Evolutionary conservation across 768 basidiomycete genomes (phyloP), one percentile per base, ranked within the genome.

Genomic region (Pleurotus cornucopiae): DNA sequence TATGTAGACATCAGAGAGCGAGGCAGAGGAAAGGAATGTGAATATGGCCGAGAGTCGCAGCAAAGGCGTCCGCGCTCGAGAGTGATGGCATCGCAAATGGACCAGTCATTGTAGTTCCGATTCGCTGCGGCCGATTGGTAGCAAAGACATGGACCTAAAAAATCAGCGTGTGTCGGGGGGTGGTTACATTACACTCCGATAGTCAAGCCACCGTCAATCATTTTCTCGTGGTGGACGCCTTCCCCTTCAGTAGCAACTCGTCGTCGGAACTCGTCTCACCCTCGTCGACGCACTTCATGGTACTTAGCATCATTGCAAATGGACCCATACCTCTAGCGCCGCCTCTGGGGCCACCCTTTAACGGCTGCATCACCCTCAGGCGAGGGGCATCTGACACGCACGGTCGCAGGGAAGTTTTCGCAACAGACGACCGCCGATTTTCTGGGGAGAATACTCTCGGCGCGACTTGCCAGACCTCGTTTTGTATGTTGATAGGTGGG

Each of bases 391-490:
- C 48, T 14, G n/a, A 18, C n/a, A 16, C 13, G 16, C 25, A 16
- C n/a, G 34, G 30, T n/a, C 48, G 48, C 30, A 44, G 43, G 7
- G 16, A 12, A 16, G 13, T 34, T 49, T 20, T 38, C 16, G 6
- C 16, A 13, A 25, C 16, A 34, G 14, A 16, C 26, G 30, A 11
- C 14, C 30, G 48, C 16, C 30, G 46, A 16, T 23, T 5, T n/a
- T 26, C 25, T n/a, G 48, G 48, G 16, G 48, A 49, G 30, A 49
- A 53, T 14, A 53, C 51, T 41, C 51, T 53, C n/a, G 51, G 51
- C 11, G 34, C 51, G n/a, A 53, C 51, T 25, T 53, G 38, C 51
- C 51, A 53, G 9, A 23, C 39, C 21, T 53, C 51, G 41, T 41
- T 37, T 21, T 53, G 16, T n/a, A 53, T 18, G 18, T 41, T 39